Conservation (phyloP, 495 filamentous ascomycete genomes). For the Aspergillus sclerotioniger region DNA sequence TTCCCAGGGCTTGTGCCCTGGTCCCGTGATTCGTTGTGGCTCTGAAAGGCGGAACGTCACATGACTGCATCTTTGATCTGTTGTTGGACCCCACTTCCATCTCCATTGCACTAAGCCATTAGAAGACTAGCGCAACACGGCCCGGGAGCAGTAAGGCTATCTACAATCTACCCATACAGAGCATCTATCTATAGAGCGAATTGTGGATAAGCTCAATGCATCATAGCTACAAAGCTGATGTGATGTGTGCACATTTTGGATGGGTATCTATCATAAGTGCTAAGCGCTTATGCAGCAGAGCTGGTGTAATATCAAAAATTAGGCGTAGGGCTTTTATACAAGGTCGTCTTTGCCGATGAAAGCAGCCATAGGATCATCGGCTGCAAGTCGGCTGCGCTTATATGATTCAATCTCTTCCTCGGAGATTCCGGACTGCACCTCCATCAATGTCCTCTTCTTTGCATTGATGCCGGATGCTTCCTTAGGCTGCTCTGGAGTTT, state of each 20-base stretch:
- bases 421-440: conserved; percentile 68
- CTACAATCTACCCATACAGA: background rate
- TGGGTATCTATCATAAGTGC: conserved; percentile 11
- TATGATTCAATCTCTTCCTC: conserved; percentile 85
- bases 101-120: background rate
- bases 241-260: background rate
- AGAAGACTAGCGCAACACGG: background rate
- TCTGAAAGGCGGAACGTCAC: conserved; percentile 7
- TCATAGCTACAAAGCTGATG: background rate
- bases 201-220: background rate
- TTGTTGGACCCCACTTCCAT: background rate
- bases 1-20: conserved; percentile 37
- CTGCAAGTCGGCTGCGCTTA: conserved; percentile 63
- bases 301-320: conserved; percentile 16
- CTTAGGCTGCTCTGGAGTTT: conserved; percentile 27
- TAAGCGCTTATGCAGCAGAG: conserved; percentile 4
- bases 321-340: conserved; percentile 19
- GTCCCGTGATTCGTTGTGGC: conserved; percentile 26
- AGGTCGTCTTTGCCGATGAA: conserved; percentile 61
- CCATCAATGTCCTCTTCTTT: conserved; percentile 70
- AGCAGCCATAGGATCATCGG: conserved; percentile 83
- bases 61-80: conserved; percentile 4
- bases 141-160: background rate
- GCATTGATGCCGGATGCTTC: conserved; percentile 30
- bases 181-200: background rate